Evolutionary conservation across 106 monocot species (phyloP), one percentile per base, ranked within the genome.

Genomic region (Allium sativum): DNA sequence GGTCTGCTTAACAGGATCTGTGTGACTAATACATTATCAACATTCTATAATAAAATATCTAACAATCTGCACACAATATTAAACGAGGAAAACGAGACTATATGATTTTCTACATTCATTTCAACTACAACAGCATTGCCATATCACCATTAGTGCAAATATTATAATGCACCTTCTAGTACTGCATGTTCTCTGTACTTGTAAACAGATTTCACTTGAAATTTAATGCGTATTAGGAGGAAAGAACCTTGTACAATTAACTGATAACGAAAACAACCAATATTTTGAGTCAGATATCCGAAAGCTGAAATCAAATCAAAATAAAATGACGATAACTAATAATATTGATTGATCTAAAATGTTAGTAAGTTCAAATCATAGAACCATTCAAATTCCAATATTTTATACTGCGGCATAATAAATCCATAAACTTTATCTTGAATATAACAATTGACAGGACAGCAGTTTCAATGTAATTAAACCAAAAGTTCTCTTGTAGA

Each of bases 401-500:
- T 64, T 40, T 46, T 47, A 31, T 13, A 0, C n/a, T n/a, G n/a
- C 9, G 22, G 48, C 7, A 56, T 1, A 55, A 72, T 40, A 7
- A 63, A 48, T 7, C 18, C 64, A 40, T 40, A 1, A 4, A 72
- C 16, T 14, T 72, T 72, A 64, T 21, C 63, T 45, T 64, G 63
- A 53, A 55, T 12, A 19, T 17, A 62, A 56, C 55, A 55, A 64
- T 64, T 41, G 21, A 62, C 44, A 7, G 54, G 46, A 64, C 16
- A 64, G 44, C 55, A 72, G 56, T 72, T 61, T 64, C 18, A 72
- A 11, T 43, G 56, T 45, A 40, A 46, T 31, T 10, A 64, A 13
- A 56, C 56, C 43, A 18, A 44, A 56, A 41, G 22, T 64, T 56
- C 64, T 22, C 13, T 54, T 15, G 3, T 8, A 18, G 40, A 72